Conservation (phyloP, 805 yeast genomes). For the Dipodascopsis uninucleata region DNA sequence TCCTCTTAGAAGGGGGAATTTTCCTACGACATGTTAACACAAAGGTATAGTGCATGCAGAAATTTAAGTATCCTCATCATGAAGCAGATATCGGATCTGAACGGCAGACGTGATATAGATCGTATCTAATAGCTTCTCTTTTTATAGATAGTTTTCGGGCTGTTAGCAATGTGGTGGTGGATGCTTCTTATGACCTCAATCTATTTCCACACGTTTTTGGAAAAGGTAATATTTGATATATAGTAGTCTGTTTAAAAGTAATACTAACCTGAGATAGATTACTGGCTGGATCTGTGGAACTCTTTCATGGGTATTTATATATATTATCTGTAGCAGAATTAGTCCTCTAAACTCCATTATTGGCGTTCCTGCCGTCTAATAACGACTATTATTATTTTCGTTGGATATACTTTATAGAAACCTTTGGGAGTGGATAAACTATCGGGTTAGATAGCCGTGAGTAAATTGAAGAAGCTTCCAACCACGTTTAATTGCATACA, state of each 20-base stretch:
- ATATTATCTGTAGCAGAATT: slow-evolving; percentile 13
- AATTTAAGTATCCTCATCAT: no score
- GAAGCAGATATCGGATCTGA: no score
- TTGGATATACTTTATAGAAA: slow-evolving; percentile 4
- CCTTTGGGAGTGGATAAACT: not conserved
- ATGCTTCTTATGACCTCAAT: slow-evolving; percentile 81
- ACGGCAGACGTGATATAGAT: no score
- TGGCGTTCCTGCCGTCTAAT: slow-evolving; percentile 21
- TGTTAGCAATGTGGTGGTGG: slow-evolving; percentile 68
- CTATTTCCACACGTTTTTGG: slow-evolving; percentile 77
- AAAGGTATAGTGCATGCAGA: slow-evolving; percentile 12
- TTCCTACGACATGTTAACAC: slow-evolving; percentile 19
- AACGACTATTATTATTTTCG: not conserved
- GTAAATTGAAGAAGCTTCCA: not conserved
- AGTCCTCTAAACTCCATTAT: slow-evolving; percentile 5
- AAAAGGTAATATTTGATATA: slow-evolving; percentile 43
- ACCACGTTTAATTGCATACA: not conserved
- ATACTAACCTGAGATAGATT: slow-evolving; percentile 4
- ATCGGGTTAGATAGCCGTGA: not conserved
- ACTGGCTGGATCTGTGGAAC: slow-evolving; percentile 27
- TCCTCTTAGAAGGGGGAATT: slow-evolving; percentile 32
- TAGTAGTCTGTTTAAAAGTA: not conserved
- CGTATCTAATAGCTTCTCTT: not conserved
- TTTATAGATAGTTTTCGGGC: slow-evolving; percentile 33
- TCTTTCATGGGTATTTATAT: slow-evolving; percentile 22